Conservation (phyloP, 495 filamentous ascomycete species). For the Penicillium longicatenatum region DNA sequence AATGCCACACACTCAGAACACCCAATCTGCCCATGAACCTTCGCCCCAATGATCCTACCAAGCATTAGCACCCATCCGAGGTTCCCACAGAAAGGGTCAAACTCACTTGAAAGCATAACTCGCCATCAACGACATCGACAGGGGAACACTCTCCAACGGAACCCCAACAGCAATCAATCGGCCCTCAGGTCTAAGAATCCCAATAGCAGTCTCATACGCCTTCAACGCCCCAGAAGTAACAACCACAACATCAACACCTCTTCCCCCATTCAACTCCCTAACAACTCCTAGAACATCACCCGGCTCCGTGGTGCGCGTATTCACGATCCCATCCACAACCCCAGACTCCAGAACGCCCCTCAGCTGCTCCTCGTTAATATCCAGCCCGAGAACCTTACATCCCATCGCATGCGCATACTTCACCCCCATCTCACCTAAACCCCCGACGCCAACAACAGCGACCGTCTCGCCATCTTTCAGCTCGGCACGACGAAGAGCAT, state of each 20-base stretch:
- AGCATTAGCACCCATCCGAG: neutral
- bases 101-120: conserved; percentile 11
- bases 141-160: conserved; percentile 7
- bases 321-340: conserved; percentile 13
- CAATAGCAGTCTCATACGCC: conserved; percentile 21
- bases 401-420: conserved; percentile 20
- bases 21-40: conserved; percentile 9
- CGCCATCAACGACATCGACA: neutral
- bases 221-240: conserved; percentile 17
- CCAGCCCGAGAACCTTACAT: conserved; percentile 17
- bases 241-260: conserved; percentile 16
- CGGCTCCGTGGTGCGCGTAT: conserved; percentile 2
- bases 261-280: conserved; percentile 3
- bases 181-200: conserved; percentile 11
- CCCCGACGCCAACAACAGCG: conserved; percentile 20
- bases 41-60: conserved; percentile 20
- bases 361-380: conserved; percentile 18
- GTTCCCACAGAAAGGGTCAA: neutral
- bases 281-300: neutral
- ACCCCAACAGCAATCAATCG: conserved; percentile 20
- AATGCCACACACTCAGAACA: conserved; percentile 19
- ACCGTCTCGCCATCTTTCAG: conserved; percentile 15
- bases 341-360: conserved; percentile 3
- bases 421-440: conserved; percentile 17
- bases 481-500: conserved; percentile 14